phyloP scores from a whole-genome alignment of 2,329 filamentous ascomycete species.

The Fusarium liriodendri region DNA sequence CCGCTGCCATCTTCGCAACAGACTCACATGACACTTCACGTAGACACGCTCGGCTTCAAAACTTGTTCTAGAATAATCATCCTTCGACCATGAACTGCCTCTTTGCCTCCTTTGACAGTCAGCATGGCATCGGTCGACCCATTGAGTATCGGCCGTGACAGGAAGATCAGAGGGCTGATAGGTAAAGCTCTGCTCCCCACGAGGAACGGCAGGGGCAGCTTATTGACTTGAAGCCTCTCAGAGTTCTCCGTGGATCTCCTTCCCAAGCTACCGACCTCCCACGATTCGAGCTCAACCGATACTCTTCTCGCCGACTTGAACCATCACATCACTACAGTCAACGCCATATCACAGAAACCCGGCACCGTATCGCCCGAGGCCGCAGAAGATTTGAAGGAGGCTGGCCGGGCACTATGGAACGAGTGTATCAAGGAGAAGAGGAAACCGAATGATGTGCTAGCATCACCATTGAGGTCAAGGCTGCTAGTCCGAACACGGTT shows the following conservation, averaged over 20 bases:
- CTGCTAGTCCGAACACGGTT: slow-evolving; percentile 57
- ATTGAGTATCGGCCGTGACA: slow-evolving; percentile 29
- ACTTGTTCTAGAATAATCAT: neutral
- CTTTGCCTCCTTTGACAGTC: neutral
- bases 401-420: slow-evolving; percentile 75
- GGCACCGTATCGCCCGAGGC: neutral
- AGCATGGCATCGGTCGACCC: slow-evolving; percentile 38
- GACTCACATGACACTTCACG: slow-evolving; percentile 11
- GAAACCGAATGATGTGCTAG: slow-evolving; percentile 30
- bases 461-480: slow-evolving; percentile 37
- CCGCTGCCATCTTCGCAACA: slow-evolving; percentile 8
- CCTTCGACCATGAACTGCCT: neutral
- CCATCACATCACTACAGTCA: slow-evolving; percentile 41
- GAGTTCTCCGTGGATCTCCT: slow-evolving; percentile 46
- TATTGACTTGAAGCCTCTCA: slow-evolving; percentile 13
- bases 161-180: slow-evolving; percentile 38
- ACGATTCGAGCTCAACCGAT: slow-evolving; percentile 55
- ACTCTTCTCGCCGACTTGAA: slow-evolving; percentile 46
- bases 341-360: slow-evolving; percentile 13
- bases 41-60: neutral
- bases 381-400: slow-evolving; percentile 62
- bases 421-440: slow-evolving; percentile 64
- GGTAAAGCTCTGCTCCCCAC: slow-evolving; percentile 15
- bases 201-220: too few relatives aligned
- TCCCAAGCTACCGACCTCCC: slow-evolving; percentile 31